phyloP scores from a whole-genome alignment of 2,329 filamentous ascomycete species.

The Orbilia quercus region DNA sequence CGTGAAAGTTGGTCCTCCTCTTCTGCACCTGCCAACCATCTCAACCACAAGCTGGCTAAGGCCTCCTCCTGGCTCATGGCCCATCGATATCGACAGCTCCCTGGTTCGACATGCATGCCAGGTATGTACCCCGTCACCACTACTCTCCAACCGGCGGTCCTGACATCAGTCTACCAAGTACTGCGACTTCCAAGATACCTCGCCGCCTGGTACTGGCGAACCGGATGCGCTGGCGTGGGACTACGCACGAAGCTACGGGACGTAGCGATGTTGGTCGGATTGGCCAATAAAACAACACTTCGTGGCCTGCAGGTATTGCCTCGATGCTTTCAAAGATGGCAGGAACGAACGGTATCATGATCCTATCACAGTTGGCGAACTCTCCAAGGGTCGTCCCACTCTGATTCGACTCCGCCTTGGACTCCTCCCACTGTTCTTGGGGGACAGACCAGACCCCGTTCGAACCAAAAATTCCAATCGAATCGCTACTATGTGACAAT shows the following conservation, averaged over 20 bases:
- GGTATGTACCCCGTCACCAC: slow-evolving; percentile 13
- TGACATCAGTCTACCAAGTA: slow-evolving; percentile 2
- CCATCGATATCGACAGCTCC: background rate
- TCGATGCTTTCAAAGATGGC: slow-evolving; percentile 51
- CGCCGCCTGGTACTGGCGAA: slow-evolving; percentile 10
- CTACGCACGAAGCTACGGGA: slow-evolving; percentile 32
- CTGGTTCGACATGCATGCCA: slow-evolving; percentile 19
- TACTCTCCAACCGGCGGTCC: slow-evolving; percentile 2
- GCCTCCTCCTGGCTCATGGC: slow-evolving; percentile 1
- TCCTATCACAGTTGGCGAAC: slow-evolving; percentile 53
- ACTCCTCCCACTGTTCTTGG: slow-evolving; percentile 19
- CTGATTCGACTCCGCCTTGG: slow-evolving; percentile 56
- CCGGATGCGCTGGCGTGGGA: slow-evolving; percentile 53
- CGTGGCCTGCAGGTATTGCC: slow-evolving; percentile 56
- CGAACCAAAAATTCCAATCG: too few species aligned
- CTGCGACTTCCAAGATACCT: slow-evolving; percentile 21
- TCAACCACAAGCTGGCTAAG: slow-evolving; percentile 10
- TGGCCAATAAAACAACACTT: slow-evolving; percentile 56
- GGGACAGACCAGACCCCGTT: slow-evolving; percentile 4
- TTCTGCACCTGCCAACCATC: slow-evolving; percentile 1
- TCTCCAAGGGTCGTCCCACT: slow-evolving; percentile 56
- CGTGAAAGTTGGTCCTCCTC: background rate
- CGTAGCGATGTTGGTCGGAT: slow-evolving; percentile 54
- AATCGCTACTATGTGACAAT: slow-evolving; percentile 53
- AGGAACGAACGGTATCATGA: slow-evolving; percentile 42